Evolutionary conservation across 176 grass and related monocot genomes (phyloP).

Genomic region (Eremochloa ophiuroides): DNA sequence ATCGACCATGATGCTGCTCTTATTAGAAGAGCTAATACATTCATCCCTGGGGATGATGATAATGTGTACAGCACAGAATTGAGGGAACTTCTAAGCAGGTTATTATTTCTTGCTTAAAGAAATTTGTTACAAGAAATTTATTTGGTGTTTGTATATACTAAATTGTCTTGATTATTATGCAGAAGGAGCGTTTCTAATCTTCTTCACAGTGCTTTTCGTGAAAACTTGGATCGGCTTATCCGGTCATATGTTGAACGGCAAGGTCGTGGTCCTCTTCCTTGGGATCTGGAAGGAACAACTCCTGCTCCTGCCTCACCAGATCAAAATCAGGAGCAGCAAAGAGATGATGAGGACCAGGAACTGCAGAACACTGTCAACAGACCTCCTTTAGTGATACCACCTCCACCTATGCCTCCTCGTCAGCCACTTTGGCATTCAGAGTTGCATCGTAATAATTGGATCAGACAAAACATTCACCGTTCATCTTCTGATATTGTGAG

Average conservation of each 20-base stretch:
- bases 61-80: slow-evolving; percentile 86
- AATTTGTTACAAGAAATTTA: neutral
- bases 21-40: slow-evolving; percentile 62
- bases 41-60: slow-evolving; percentile 69
- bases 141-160: slow-evolving; percentile 15
- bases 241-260: slow-evolving; percentile 78
- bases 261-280: slow-evolving; percentile 58
- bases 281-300: slow-evolving; percentile 60
- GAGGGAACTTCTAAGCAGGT: slow-evolving; percentile 91
- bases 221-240: slow-evolving; percentile 90
- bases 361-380: slow-evolving; percentile 40
- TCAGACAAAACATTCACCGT: slow-evolving; percentile 75
- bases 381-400: slow-evolving; percentile 51
- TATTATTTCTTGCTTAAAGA: slow-evolving; percentile 16
- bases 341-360: slow-evolving; percentile 48
- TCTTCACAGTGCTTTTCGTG: slow-evolving; percentile 87
- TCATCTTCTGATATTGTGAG: slow-evolving; percentile 76
- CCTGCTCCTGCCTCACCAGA: slow-evolving; percentile 36
- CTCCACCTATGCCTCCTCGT: slow-evolving; percentile 79
- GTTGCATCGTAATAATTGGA: slow-evolving; percentile 77
- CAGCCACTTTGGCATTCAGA: slow-evolving; percentile 72
- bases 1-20: slow-evolving; percentile 44
- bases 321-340: slow-evolving; percentile 46
- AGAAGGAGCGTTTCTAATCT: slow-evolving; percentile 96
- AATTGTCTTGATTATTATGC: slow-evolving; percentile 30